Evolutionary conservation across 208 protist species (phyloP), one percentile per base, ranked within the genome.

Genomic region (Herpetomonas muscarum): DNA sequence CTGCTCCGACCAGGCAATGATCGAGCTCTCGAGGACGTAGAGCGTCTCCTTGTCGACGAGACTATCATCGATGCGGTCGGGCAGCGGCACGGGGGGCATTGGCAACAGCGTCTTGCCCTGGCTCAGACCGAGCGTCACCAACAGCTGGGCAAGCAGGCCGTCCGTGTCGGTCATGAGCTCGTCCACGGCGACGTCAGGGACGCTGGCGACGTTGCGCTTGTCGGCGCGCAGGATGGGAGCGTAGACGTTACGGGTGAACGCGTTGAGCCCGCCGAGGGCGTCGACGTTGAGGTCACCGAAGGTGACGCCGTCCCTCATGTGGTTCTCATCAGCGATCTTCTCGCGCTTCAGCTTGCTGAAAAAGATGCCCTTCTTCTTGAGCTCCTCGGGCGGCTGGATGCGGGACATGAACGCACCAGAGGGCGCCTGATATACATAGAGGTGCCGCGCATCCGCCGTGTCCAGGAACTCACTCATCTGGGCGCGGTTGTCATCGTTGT

Each of bases 141-240:
- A 74, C 45, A 97, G 74, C 47, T 94, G 81, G 1, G 85, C 76
- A 17, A 97, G 51, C 21, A 96, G 87, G 24, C 68, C 71, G 61
- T 97, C 84, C 29, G 93, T 96, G 66, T 89, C 85, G 25, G 80
- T 92, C 65, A 97, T 90, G 26, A 99, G 79, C 56, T 98, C 96
- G 41, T 76, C 76, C 2, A 89, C 66, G n/a, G 96, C 86, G 30
- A 98, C 89, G 53, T 98, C 96, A n/a, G 93, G 85, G 29, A 94
- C 79, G 24, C 81, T 84, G 69, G 70, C 76, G 17, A 87, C 77
- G 67, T 97, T 97, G 25, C 75, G 64, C 64, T 90, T 89, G 64
- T 93, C 85, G 6, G 69, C 75, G 41, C 81, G 90, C 41, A 97
- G 68, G 55, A 97, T 85, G 26, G 86, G 85, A 9, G 83, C 81